Base-by-base conservation (phyloP, 306 rosid species). In the Elaeagnus macrophylla region DNA sequence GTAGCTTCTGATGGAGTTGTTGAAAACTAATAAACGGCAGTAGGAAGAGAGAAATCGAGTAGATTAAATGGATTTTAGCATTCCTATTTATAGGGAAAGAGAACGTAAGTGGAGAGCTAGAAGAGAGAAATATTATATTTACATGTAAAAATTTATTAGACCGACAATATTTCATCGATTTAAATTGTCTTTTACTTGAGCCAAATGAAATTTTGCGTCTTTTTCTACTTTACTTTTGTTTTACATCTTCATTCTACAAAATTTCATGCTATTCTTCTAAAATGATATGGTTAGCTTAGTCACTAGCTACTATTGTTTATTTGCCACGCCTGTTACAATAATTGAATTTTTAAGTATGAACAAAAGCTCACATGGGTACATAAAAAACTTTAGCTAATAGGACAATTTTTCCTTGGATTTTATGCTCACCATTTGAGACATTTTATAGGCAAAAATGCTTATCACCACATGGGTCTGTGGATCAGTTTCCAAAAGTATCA, bases 271-370 rank as follows among this genome's bases (percentile, higher is more conserved):
- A 20, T 37, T 25, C 35, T 18, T 48, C 35, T 14, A 20, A 47
- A 47, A 6, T 10, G 53, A 61, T 44, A 19, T 46, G 18, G 54
- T 14, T 36, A 62, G 68, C 74, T 65, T 45, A 61, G 74, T 69
- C 74, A 69, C 56, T n/a, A n/a, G n/a, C 39, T 35, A 7, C 43
- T 39, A 69, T 69, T 61, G 32, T 55, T 43, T 54, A 69, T 36
- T 25, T 69, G 39, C 68, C 74, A 69, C 74, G 68, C 74, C 44
- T 61, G 68, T 44, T 18, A 14, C 46, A 56, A 39, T 48, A 37
- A 41, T 61, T 47, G 59, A 61, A 45, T 51, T 55, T 60, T 68
- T 7, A 40, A 50, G 9, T 25, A 41, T 9, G 20, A 57, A 41
- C 14, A 41, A 45, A 39, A 59, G 10, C 37, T 42, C 61, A 58